Evolutionary conservation across 1,139 yeast species (phyloP).

Genomic region (Keqinozyma sinolaborantium): DNA sequence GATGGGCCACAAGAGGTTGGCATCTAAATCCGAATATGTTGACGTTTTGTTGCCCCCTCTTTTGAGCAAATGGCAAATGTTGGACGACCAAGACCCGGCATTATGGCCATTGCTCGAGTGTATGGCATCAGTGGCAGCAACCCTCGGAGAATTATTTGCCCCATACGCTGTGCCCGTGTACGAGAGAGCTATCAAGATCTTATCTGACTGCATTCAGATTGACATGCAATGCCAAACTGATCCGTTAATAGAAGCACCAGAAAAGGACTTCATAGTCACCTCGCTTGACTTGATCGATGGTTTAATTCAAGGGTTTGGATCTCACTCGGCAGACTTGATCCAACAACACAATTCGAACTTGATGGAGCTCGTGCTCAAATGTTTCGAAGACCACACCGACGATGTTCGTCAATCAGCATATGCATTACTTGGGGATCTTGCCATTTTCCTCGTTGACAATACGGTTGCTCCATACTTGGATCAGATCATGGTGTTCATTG

Average conservation of each 20-base stretch:
- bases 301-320: conserved; percentile 80
- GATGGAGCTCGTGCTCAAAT: conserved; percentile 61
- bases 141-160: conserved; percentile 78
- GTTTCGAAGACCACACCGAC: conserved; percentile 71
- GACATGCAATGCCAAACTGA: conserved; percentile 65
- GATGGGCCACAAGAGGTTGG: conserved; percentile 54
- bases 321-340: conserved; percentile 58
- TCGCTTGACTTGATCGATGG: conserved; percentile 91
- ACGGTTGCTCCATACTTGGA: conserved; percentile 57
- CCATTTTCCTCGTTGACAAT: conserved; percentile 54
- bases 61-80: conserved; percentile 69
- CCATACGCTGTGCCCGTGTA: conserved; percentile 92
- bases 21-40: conserved; percentile 53
- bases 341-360: conserved; percentile 40
- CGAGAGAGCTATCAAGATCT: conserved; percentile 68
- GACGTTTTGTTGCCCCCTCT: conserved; percentile 74
- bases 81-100: conserved; percentile 75
- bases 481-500: conserved; percentile 57
- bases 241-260: conserved; percentile 74
- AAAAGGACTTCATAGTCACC: conserved; percentile 86
- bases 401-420: conserved; percentile 93
- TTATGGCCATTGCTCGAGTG: conserved; percentile 93
- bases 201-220: conserved; percentile 63
- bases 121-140: conserved; percentile 86
- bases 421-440: conserved; percentile 87